Conservation (phyloP, 352 stramenopile species). For the Phytopythium delawarense region DNA sequence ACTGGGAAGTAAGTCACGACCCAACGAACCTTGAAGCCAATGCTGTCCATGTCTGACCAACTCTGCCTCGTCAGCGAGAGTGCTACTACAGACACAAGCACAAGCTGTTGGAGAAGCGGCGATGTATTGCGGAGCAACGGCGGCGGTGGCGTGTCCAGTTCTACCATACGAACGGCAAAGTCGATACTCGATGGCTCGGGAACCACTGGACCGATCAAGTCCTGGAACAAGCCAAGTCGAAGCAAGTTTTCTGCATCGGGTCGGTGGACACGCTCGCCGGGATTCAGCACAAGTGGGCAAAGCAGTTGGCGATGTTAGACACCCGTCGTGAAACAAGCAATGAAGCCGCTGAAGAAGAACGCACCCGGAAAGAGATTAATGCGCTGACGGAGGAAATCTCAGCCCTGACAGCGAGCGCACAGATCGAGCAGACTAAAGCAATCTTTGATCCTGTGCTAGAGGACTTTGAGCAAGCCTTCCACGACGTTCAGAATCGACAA, state of each 20-base stretch:
- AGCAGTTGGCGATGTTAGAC: constrained; percentile 19
- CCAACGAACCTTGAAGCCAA: too few relatives aligned
- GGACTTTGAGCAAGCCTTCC: constrained; percentile 44
- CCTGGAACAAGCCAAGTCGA: constrained; percentile 40
- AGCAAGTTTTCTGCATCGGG: constrained; percentile 44
- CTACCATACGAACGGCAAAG: constrained; percentile 54
- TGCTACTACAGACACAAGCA: constrained; percentile 43
- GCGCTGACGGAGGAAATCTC: constrained; percentile 1
- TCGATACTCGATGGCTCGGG: constrained; percentile 48
- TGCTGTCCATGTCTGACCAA: not conserved
- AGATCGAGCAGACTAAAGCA: constrained; percentile 55
- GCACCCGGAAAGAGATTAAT: constrained; percentile 5
- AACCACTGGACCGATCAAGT: constrained; percentile 42
- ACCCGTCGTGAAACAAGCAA: not conserved
- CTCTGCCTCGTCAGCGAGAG: constrained; percentile 37
- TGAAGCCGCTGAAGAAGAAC: constrained; percentile 21
- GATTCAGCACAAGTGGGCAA: constrained; percentile 49
- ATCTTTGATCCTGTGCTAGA: constrained; percentile 67
- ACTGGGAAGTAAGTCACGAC: constrained; percentile 53
- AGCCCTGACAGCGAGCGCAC: constrained; percentile 11
- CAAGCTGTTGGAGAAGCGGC: constrained; percentile 24
- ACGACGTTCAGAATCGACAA: constrained; percentile 34
- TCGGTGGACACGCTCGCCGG: constrained; percentile 45
- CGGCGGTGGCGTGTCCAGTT: constrained; percentile 47
- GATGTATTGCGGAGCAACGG: constrained; percentile 43